Evolutionary conservation across 495 filamentous ascomycete genomes (phyloP).

Genomic region (Tuber umbilicatum): DNA sequence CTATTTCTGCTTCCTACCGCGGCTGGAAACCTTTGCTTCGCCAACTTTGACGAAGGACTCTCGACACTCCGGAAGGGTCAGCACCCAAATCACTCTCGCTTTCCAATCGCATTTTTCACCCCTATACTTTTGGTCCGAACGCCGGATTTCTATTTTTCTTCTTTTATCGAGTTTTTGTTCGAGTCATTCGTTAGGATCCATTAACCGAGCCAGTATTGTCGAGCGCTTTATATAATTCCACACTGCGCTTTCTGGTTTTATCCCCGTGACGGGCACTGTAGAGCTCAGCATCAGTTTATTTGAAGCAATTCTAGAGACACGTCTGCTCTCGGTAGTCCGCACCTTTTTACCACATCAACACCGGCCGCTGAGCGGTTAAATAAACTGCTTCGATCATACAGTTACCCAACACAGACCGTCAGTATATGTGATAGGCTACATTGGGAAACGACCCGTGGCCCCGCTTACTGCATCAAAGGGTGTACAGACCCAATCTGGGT

Average conservation of each 20-base stretch:
- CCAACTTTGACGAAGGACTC: slow-evolving; percentile 7
- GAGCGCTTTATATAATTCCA: slow-evolving; percentile 22
- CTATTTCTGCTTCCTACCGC: slow-evolving; percentile 27
- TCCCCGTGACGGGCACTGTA: slow-evolving; percentile 12
- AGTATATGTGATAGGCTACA: slow-evolving; percentile 5
- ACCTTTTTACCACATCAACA: slow-evolving; percentile 11
- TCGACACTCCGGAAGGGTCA: neutral
- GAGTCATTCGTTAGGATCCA: slow-evolving; percentile 28
- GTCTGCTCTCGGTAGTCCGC: slow-evolving; percentile 16
- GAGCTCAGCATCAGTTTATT: slow-evolving; percentile 8
- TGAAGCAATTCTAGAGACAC: slow-evolving; percentile 9
- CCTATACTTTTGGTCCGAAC: slow-evolving; percentile 7
- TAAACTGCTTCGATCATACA: slow-evolving; percentile 18
- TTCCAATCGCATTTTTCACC: slow-evolving; percentile 4
- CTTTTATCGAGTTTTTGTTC: slow-evolving; percentile 6
- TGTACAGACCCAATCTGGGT: slow-evolving; percentile 24
- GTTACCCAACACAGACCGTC: slow-evolving; percentile 3
- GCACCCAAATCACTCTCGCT: slow-evolving; percentile 3
- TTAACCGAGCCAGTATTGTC: slow-evolving; percentile 20
- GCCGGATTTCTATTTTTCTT: slow-evolving; percentile 7
- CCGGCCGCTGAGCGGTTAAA: slow-evolving; percentile 38
- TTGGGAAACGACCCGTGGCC: neutral
- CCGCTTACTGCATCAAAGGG: slow-evolving; percentile 3
- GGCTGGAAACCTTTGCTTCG: slow-evolving; percentile 18
- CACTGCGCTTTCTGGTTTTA: slow-evolving; percentile 16